Evolutionary conservation across 73 alveolate genomes (phyloP).

Genomic region (Effrenium voratum): DNA sequence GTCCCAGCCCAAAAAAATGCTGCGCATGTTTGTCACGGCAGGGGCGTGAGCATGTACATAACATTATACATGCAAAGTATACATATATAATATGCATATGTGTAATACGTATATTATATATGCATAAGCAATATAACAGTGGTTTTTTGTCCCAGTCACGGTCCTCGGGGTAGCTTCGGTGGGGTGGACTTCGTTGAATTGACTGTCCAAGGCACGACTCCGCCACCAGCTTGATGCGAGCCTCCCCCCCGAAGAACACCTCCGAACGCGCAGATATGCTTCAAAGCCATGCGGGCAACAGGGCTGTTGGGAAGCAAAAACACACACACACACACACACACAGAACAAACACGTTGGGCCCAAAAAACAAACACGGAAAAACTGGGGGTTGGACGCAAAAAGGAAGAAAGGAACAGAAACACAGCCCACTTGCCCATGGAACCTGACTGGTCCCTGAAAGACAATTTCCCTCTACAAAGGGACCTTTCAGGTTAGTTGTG

Average conservation of each 20-base stretch:
- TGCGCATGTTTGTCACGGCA: background rate
- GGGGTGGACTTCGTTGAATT: background rate
- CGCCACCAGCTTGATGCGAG: conserved; percentile 31
- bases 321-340: background rate
- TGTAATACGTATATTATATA: background rate
- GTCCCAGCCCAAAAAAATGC: background rate
- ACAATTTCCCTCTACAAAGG: no score
- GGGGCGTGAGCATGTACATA: background rate
- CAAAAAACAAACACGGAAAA: background rate
- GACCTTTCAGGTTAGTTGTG: no score
- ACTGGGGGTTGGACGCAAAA: background rate
- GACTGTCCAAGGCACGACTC: background rate
- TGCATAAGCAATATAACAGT: background rate
- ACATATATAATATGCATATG: background rate
- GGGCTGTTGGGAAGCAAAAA: background rate
- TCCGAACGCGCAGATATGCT: background rate
- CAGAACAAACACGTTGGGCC: background rate
- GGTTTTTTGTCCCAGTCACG: background rate
- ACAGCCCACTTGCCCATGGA: no score
- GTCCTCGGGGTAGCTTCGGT: background rate
- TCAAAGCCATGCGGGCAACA: background rate
- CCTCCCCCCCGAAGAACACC: conserved; percentile 49
- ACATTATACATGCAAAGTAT: background rate
- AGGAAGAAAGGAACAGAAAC: background rate
- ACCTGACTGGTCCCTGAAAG: no score